These are phyloP conservation scores for Populus alba DNA, from an alignment of 345 rosid species.

Conservation along the genomic window DNA sequence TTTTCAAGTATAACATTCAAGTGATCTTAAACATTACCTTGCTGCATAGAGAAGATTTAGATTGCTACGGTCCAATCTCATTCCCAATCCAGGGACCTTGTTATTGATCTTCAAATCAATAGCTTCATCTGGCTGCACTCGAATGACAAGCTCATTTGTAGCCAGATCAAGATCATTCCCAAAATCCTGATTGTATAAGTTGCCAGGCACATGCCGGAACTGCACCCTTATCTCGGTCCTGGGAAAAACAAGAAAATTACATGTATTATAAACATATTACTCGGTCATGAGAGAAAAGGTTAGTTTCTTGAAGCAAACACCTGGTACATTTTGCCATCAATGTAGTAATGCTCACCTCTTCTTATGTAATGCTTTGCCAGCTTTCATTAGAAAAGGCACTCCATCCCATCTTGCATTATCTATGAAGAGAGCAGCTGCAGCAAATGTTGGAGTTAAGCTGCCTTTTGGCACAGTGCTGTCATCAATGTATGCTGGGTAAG, in stretches of 20 bases:
- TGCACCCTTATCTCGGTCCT: constrained; percentile 99
- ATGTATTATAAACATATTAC: not conserved
- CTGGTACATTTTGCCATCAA: not conserved
- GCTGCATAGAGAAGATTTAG: constrained; percentile 89
- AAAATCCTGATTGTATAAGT: constrained; percentile 69
- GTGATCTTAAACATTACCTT: constrained; percentile 41
- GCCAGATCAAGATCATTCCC: constrained; percentile 82
- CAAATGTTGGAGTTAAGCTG: constrained; percentile 95
- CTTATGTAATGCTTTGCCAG: constrained; percentile 89
- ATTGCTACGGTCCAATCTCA: constrained; percentile 89
- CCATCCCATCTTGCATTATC: constrained; percentile 99
- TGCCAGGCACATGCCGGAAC: constrained; percentile 97
- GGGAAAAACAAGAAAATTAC: constrained; percentile 12
- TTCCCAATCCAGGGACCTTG: constrained; percentile 97
- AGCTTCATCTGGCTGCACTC: constrained; percentile 98
- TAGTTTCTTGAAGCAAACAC: not conserved
- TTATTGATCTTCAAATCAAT: constrained; percentile 94
- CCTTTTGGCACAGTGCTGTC: constrained; percentile 86
- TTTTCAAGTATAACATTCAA: not conserved
- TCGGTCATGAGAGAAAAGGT: not conserved
- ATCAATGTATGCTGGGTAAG: constrained; percentile 79
- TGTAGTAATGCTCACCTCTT: constrained; percentile 42
- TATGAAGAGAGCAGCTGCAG: constrained; percentile 96
- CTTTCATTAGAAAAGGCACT: constrained; percentile 96
- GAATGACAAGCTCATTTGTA: constrained; percentile 92